Evolutionary conservation across 495 filamentous ascomycete species (phyloP), one percentile per base, ranked within the genome.

Genomic region (Choiromyces venosus): DNA sequence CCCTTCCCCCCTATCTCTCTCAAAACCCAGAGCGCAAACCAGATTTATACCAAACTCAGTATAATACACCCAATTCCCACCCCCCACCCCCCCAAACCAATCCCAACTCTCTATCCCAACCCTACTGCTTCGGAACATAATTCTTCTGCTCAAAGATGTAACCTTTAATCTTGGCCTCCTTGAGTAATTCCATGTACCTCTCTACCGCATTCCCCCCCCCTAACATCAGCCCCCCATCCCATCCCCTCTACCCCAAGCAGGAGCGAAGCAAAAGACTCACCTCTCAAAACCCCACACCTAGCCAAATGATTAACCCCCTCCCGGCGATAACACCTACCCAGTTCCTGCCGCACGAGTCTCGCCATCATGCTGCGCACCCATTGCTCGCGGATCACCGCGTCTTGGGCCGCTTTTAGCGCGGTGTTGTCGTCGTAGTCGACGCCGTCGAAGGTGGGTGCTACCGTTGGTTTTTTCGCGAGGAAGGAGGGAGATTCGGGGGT

Each of bases 291-390:
- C 79, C 92, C 93, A 84, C 95, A 99, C 85, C 97, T 99, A 88
- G 97, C 94, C 78, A 98, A 83, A 83, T 99, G 95, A 84, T 98
- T 98, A 71, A 97, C 92, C 6, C 95, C 95, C 84, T 99, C 94
- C 72, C 91, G 87, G 80, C 88, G 87, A 86, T 99, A 99, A 84
- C 95, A 99, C 86, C 96, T 97, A 79, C 92, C 89, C 84, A 99
- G 83, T 85, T 99, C 96, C 84, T 98, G 92, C 52, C 93, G 87
- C 42, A 98, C 92, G 68, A 99, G 85, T 73, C 95, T 86, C 29
- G 92, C 92, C 95, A 97, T 98, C 95, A 99, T 99, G 78, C 89
- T 90, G 82, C 89, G 89, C 37, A 99, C 93, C 96, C 96, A 99
- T 85, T 99, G 95, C 84, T 99, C 95, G 56, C 93, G 89, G 79